Conservation (phyloP, 768 basidiomycete genomes). For the Suillus spraguei region DNA sequence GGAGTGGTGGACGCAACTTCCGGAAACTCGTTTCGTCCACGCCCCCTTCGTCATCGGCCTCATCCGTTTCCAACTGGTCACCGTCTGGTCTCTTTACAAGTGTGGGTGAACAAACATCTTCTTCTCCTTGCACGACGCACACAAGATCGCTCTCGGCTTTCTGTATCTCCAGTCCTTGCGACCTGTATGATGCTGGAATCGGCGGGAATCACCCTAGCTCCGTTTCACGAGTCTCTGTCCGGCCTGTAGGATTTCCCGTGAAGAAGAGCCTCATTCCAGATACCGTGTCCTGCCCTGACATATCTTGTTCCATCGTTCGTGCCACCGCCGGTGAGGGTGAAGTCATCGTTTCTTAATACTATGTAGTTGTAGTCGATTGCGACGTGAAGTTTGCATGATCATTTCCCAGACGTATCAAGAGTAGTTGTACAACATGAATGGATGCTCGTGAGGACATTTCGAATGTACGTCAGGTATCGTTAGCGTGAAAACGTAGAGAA, state of each 20-base stretch:
- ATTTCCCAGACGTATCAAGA: neutral
- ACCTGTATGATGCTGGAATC: neutral
- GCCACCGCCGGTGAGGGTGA: neutral
- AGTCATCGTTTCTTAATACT: neutral
- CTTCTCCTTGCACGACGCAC: conserved; percentile 1
- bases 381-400: neutral
- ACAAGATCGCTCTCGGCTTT: neutral
- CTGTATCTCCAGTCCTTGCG: neutral
- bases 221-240: neutral
- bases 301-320: neutral
- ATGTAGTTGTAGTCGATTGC: neutral
- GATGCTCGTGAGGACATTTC: neutral
- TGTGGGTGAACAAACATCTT: neutral
- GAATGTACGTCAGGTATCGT: neutral
- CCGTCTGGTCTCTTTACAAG: neutral
- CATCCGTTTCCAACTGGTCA: neutral
- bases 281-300: neutral
- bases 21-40: neutral
- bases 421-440: neutral
- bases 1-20: neutral
- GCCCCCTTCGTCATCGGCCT: neutral
- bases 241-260: neutral
- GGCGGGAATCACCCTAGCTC: neutral
- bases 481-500: neutral
- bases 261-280: neutral